Evolutionary conservation across 1,284 basidiomycete species (phyloP), one percentile per base, ranked within the genome.

Genomic region (Ustilago nuda): DNA sequence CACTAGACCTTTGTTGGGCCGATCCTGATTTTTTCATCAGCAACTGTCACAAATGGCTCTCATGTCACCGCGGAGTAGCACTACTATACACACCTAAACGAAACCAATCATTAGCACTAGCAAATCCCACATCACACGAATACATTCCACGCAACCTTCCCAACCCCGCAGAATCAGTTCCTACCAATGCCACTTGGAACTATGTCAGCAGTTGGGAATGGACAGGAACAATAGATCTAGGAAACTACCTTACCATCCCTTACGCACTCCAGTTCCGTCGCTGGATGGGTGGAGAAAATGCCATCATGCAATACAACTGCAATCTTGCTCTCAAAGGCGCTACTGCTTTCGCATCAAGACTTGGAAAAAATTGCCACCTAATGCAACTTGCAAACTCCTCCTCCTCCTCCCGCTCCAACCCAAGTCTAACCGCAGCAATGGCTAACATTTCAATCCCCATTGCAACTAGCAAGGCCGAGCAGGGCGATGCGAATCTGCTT

Each of bases 271-370:
- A 91, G 51, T 95, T 94, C 87, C 89, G 94, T 32, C 82, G 90
- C 56, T 92, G 90, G 89, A 87, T 95, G 23, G 94, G 94, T 1
- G 94, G 94, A 2, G 94, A 96, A 86, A 87, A 89, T 17, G 89
- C 89, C 63, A 94, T 95, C 71, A 91, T 92, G 81, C 88, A 87
- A 4, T 94, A 95, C 85, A 93, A 90, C 79, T 91, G 91, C 80
- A 84, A 88, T 8, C 89, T 95, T 30, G 94, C 94, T 0, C 77
- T 92, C 1, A 87, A 89, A 60, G 94, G 93, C 19, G 93, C 92
- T 0, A 88, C 55, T 19, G 52, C 89, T 66, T 87, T 87, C 13
- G 88, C 94, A 3, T 90, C 90, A 0, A 88, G 91, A 72, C 85
- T 91, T 1, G 72, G 72, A 19, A 52, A 54, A n/a, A 19, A 19